Evolutionary conservation across 2,329 filamentous ascomycete genomes (phyloP).

Genomic region (Colletotrichum sp.): DNA sequence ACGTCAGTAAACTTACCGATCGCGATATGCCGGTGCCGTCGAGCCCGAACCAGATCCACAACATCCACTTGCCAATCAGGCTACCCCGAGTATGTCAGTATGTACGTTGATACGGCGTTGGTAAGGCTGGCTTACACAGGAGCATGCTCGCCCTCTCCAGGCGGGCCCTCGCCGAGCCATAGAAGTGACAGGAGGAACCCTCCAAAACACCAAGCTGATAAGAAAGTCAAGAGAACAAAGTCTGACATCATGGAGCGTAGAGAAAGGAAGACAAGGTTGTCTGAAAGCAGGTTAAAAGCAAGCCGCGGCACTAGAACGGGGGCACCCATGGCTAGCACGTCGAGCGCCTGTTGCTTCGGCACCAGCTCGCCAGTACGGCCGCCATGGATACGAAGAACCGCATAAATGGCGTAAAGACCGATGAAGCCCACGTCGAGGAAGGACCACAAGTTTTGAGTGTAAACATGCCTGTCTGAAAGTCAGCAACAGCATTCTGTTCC

Average conservation of each 20-base stretch:
- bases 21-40: conserved; percentile 71
- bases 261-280: conserved; percentile 84
- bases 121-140: conserved; percentile 49
- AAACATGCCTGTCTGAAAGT: conserved; percentile 67
- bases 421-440: conserved; percentile 84
- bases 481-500: not conserved
- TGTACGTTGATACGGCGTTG: too few relatives aligned
- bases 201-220: conserved; percentile 83
- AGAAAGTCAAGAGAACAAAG: conserved; percentile 76
- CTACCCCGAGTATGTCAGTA: conserved; percentile 30
- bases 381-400: conserved; percentile 71
- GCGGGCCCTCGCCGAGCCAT: conserved; percentile 70
- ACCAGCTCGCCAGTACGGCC: conserved; percentile 53
- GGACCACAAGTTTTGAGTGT: conserved; percentile 88
- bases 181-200: conserved; percentile 81
- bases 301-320: conserved; percentile 79
- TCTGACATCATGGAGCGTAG: conserved; percentile 86
- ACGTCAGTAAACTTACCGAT: conserved; percentile 44
- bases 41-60: conserved; percentile 91
- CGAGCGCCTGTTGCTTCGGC: conserved; percentile 70
- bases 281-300: conserved; percentile 82
- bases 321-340: conserved; percentile 80
- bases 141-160: conserved; percentile 48
- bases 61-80: conserved; percentile 88
- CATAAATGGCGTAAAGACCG: conserved; percentile 72